Base-by-base conservation (phyloP, 306 rosid species). In the Gastrolobium bilobum region DNA sequence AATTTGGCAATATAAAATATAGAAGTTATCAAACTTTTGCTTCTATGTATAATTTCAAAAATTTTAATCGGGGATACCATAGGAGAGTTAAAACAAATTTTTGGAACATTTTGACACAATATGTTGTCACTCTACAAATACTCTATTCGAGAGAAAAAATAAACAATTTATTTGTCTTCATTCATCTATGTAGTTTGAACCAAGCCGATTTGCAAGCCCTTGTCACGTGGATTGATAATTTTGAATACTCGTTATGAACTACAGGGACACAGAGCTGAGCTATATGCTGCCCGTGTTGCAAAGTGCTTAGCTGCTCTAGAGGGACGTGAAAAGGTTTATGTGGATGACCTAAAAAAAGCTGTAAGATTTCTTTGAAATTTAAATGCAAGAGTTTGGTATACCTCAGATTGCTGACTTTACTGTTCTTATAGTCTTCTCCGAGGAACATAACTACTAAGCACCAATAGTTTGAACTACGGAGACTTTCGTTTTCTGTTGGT, bases 201-300 rank as follows among this genome's bases (percentile, higher is more conserved):
- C 76, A 75, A 56, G 37, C 53, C 53, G 56, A 2, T 44, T 60
- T 44, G 68, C 26, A 63, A 64, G 35, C 79, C 13, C 1, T 50
- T 51, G 13, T 61, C 59, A 43, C 31, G 75, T 68, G 39, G 47
- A 62, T 77, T 79, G 57, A 40, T 78, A 68, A 34, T 57, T 13
- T 74, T 68, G 71, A 52, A 53, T 66, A 60, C 58, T 64, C 74
- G 47, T 68, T 65, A 57, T 85, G 82, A 84, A 74, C 80, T 68
- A 74, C 91, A 95, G 99, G 99, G 99, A 51, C 99, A 95, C 87
- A 90, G 99, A 90, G 94, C 99, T 71, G 98, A 95, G 90, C 87
- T 95, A 71, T 95, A 91, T 87, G 92, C 99, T 78, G 92, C 97
- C 69, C 98, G 98, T 60, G 96, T 95, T 87, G 99, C 99, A 6